Evolutionary conservation across 202 grass and related monocot genomes (phyloP), one percentile per base, ranked within the genome.

Genomic region (Dendrocalamus latiflorus): DNA sequence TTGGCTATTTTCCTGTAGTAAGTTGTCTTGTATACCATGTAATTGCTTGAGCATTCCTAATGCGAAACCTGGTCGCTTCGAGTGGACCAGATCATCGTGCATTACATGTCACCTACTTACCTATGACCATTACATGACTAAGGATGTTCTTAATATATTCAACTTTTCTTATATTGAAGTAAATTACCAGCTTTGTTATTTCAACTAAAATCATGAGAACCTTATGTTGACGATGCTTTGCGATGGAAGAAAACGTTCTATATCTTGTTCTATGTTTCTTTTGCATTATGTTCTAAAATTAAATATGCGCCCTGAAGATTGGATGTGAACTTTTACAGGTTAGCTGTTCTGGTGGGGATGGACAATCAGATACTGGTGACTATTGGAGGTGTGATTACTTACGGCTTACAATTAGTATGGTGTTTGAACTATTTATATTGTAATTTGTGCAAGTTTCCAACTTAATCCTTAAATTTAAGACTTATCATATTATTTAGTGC

Each of bases 301-400:
- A 81, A 48, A 21, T 63, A 66, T 59, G 28, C 1, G 1, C 21
- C 62, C 30, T 82, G 16, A 86, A 50, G 15, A 13, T 82, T 77
- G 34, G 20, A 83, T 86, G 67, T 79, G 43, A 74, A 68, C 53
- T 73, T 74, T 43, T 59, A 76, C 60, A 98, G 95, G 87, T 98
- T 53, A 95, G 95, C 86, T 95, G 91, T 87, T 95, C 89, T 91
- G 93, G 93, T 81, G 84, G 71, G 28, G 91, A 98, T 50, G 77
- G 47, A 50, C 59, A 87, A 39, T 95, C 93, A 21, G 93, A 98
- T 83, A 95, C 95, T 2, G 92, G 95, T 50, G 93, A 98, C 41
- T 80, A 90, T 72, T 98, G 95, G 95, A 81, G 83, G 95, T 98
- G 72, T 83, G 78, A 59, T 84, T 70, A 63, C 18, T 50, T 57